Evolutionary conservation across 345 rosid genomes (phyloP).

Genomic region (Gossypium stocksii): DNA sequence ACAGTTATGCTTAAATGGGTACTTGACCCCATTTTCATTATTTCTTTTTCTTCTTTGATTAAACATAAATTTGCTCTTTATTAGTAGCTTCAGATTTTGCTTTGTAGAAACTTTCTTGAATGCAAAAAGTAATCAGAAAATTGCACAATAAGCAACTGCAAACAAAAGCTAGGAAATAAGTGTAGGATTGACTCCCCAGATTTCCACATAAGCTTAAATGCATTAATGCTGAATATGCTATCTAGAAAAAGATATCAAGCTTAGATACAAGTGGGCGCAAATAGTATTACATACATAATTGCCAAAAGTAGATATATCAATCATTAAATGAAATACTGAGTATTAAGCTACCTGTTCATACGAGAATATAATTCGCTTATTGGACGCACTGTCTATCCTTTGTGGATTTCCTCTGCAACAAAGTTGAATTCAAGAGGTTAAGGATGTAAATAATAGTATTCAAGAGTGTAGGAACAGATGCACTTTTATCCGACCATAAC

Average conservation of each 20-base stretch:
- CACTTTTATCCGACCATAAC: background rate
- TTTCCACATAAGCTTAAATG: background rate
- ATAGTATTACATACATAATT: background rate
- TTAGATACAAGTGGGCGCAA: background rate
- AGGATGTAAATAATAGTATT: background rate
- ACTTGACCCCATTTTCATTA: background rate
- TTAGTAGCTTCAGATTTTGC: background rate
- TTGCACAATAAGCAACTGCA: too few species aligned
- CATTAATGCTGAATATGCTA: background rate
- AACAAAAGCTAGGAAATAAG: background rate
- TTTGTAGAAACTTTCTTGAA: background rate
- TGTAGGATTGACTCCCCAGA: background rate
- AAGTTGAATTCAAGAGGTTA: constrained; percentile 14
- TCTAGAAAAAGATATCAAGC: background rate
- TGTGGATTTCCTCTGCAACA: constrained; percentile 87
- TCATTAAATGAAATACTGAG: background rate
- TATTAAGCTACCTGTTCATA: constrained; percentile 77
- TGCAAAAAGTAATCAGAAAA: background rate
- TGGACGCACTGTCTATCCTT: constrained; percentile 73
- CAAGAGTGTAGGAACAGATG: background rate
- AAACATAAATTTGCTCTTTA: background rate
- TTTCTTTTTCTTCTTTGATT: background rate
- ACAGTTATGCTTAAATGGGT: background rate
- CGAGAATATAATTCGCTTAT: constrained; percentile 76
- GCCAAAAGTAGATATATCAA: background rate